phyloP scores from a whole-genome alignment of 1,284 basidiomycete species.

The Fistulinella cinereoalba region DNA sequence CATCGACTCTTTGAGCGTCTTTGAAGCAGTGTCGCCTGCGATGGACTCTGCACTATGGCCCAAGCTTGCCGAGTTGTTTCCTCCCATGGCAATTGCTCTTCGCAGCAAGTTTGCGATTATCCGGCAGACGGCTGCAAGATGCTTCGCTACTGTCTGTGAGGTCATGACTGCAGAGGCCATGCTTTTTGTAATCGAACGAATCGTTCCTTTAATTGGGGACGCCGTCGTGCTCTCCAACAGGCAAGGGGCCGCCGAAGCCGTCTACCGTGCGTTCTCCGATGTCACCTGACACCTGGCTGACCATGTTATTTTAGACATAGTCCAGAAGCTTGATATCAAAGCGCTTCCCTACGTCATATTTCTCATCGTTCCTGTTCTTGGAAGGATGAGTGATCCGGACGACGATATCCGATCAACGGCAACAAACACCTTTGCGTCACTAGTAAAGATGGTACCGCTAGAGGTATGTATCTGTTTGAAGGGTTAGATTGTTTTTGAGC shows the following conservation, averaged over 20 bases:
- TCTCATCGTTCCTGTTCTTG: slow-evolving; percentile 93
- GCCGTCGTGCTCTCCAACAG: slow-evolving; percentile 74
- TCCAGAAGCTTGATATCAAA: slow-evolving; percentile 90
- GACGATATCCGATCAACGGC: slow-evolving; percentile 90
- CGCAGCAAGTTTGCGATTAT: slow-evolving; percentile 88
- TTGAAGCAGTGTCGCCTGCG: slow-evolving; percentile 79
- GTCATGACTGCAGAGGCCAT: slow-evolving; percentile 85
- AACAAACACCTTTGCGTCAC: slow-evolving; percentile 94
- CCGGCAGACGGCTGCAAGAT: slow-evolving; percentile 82
- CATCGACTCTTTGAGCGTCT: slow-evolving; percentile 89
- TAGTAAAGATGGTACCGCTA: slow-evolving; percentile 99
- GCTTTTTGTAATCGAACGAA: slow-evolving; percentile 81
- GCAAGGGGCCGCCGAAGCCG: slow-evolving; percentile 87
- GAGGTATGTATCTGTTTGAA: slow-evolving; percentile 56
- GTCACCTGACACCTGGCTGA: too few species aligned
- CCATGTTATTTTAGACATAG: slow-evolving; percentile 63
- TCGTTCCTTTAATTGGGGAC: slow-evolving; percentile 87
- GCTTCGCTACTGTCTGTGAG: slow-evolving; percentile 85
- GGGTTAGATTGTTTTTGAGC: background rate
- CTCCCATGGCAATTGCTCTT: slow-evolving; percentile 72
- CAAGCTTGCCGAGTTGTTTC: slow-evolving; percentile 72
- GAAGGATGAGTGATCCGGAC: slow-evolving; percentile 95
- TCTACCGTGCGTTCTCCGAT: slow-evolving; percentile 70
- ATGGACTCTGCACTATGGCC: slow-evolving; percentile 72
- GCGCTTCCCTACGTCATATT: slow-evolving; percentile 97